phyloP scores from a whole-genome alignment of 2,329 filamentous ascomycete species.

The Stagonosporopsis chrysanthemi region DNA sequence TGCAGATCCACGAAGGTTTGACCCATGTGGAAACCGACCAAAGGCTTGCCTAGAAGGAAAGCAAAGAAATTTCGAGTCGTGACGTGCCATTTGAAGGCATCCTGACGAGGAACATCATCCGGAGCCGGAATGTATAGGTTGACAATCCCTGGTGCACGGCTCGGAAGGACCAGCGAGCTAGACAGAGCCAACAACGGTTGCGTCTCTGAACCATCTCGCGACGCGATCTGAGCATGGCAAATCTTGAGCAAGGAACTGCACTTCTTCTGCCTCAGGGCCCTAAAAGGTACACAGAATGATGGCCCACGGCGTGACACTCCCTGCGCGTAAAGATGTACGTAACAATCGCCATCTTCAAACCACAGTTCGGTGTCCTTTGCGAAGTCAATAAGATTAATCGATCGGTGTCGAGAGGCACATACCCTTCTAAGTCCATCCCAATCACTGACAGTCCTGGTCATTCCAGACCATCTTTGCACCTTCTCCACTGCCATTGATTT shows the following conservation, averaged over 20 bases:
- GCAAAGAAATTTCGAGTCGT: slow-evolving; percentile 79
- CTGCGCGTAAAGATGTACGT: slow-evolving; percentile 71
- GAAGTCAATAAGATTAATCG: slow-evolving; percentile 3
- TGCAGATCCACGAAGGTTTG: slow-evolving; percentile 69
- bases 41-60: slow-evolving; percentile 68
- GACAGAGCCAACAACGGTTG: slow-evolving; percentile 25
- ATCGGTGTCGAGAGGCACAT: slow-evolving; percentile 26
- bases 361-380: slow-evolving; percentile 75
- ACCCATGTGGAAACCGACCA: slow-evolving; percentile 74
- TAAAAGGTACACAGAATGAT: slow-evolving; percentile 71
- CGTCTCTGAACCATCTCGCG: slow-evolving; percentile 19
- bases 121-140: slow-evolving; percentile 77
- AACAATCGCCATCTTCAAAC: slow-evolving; percentile 71
- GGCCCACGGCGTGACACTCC: slow-evolving; percentile 71
- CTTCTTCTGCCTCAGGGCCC: slow-evolving; percentile 62
- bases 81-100: slow-evolving; percentile 69
- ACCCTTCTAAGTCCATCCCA: slow-evolving; percentile 59
- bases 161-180: slow-evolving; percentile 51
- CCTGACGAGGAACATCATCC: slow-evolving; percentile 58
- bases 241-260: slow-evolving; percentile 67
- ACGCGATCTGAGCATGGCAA: slow-evolving; percentile 47
- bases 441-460: slow-evolving; percentile 40
- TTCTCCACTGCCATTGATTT: slow-evolving; percentile 31
- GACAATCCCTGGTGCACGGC: slow-evolving; percentile 42
- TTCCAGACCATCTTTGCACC: slow-evolving; percentile 47